These are phyloP conservation scores for Leptographium radiaticola DNA, from an alignment of 2,329 filamentous ascomycete genomes.

Conservation along the genomic window DNA sequence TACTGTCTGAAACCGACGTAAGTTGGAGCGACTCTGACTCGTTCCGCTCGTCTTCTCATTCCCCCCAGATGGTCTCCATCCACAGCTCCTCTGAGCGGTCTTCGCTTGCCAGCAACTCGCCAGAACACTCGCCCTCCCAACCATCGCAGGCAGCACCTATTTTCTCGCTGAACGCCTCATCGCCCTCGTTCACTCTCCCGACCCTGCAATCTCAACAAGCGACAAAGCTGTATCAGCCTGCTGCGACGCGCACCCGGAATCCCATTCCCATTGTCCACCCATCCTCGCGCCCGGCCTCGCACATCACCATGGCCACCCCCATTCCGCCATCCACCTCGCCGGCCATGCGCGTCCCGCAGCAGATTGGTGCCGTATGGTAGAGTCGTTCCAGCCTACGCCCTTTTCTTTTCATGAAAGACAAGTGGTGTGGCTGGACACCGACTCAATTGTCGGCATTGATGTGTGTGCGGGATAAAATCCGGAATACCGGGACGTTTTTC, in stretches of 20 bases:
- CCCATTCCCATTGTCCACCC: conserved; percentile 95
- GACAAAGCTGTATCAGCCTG: conserved; percentile 77
- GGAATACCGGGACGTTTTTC: neutral
- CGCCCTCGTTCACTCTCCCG: conserved; percentile 52
- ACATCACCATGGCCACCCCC: conserved; percentile 72
- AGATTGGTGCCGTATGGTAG: conserved; percentile 44
- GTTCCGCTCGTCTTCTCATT: neutral
- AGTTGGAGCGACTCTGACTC: conserved; percentile 22
- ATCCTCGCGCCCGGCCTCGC: conserved; percentile 48
- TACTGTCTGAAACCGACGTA: conserved; percentile 91
- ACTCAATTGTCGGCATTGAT: conserved; percentile 13
- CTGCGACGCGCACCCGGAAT: conserved; percentile 80
- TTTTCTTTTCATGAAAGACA: conserved; percentile 12
- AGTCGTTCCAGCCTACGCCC: conserved; percentile 3
- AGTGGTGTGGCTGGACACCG: conserved; percentile 9
- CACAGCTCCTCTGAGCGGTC: conserved; percentile 89
- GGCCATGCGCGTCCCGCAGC: conserved; percentile 39
- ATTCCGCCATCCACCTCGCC: conserved; percentile 59
- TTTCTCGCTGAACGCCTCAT: conserved; percentile 58
- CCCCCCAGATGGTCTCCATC: conserved; percentile 68
- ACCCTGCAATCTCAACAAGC: conserved; percentile 51
- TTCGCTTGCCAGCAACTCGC: conserved; percentile 87
- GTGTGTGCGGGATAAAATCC: neutral
- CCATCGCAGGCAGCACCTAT: conserved; percentile 65
- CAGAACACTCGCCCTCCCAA: conserved; percentile 79